phyloP scores from a whole-genome alignment of 345 rosid genomes.

The Murraya paniculata region DNA sequence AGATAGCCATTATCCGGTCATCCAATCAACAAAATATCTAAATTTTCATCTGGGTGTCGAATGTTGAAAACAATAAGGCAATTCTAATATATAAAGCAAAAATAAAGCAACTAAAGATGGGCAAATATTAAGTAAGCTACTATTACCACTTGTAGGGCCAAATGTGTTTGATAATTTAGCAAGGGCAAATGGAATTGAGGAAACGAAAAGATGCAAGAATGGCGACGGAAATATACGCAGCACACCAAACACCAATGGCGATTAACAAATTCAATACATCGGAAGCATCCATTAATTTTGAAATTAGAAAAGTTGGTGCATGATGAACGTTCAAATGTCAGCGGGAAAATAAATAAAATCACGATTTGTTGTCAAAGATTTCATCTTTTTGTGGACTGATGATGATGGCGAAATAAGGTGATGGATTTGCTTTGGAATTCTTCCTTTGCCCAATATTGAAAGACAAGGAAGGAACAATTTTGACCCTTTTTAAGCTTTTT shows the following conservation, averaged over 20 bases:
- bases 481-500: too few relatives aligned
- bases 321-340: neutral
- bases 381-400: neutral
- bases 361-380: neutral
- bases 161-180: constrained; percentile 19
- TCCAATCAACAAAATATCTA: neutral
- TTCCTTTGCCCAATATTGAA: too few relatives aligned
- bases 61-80: neutral
- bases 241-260: constrained; percentile 75
- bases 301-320: constrained; percentile 27
- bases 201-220: constrained; percentile 62
- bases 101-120: neutral
- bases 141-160: constrained; percentile 51
- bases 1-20: neutral
- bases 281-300: constrained; percentile 53
- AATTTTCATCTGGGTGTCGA: neutral
- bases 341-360: neutral
- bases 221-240: constrained; percentile 71
- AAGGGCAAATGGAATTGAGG: constrained; percentile 41
- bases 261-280: constrained; percentile 50
- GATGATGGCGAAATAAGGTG: neutral
- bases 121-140: constrained; percentile 42
- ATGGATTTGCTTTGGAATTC: neutral
- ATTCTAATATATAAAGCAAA: neutral
- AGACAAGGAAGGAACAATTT: too few relatives aligned